Percentiles rank a stretch among this genome's conserved stretches.
These are phyloP conservation scores for Fusarium sp. DNA, from an alignment of 2,329 filamentous ascomycete genomes.

Conservation along the genomic window DNA sequence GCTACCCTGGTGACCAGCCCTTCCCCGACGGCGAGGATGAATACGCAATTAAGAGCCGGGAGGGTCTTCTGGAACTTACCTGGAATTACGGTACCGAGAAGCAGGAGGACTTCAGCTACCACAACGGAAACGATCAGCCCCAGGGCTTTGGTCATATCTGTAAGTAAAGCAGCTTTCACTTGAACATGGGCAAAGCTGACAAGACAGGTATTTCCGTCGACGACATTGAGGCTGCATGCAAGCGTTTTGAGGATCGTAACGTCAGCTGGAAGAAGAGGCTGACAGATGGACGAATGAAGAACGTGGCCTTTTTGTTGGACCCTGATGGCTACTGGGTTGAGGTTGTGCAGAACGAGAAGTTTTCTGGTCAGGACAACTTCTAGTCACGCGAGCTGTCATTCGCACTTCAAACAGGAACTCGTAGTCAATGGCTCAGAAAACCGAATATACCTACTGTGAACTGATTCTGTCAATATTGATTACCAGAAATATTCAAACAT, in stretches of 20 bases:
- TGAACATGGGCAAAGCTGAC: constrained; percentile 34
- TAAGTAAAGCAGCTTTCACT: constrained; percentile 54
- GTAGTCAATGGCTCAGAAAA: not conserved
- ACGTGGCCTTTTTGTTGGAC: constrained; percentile 90
- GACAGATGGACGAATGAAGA: constrained; percentile 92
- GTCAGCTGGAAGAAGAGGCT: constrained; percentile 96
- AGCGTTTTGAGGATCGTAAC: constrained; percentile 82
- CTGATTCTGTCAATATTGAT: too few relatives aligned
- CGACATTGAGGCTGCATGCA: constrained; percentile 86
- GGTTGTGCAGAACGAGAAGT: constrained; percentile 80
- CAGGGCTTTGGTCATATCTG: constrained; percentile 97
- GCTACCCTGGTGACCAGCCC: constrained; percentile 72
- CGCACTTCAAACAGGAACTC: not conserved
- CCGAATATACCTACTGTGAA: not conserved
- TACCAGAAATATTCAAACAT: too few relatives aligned
- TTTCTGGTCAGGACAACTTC: constrained; percentile 65
- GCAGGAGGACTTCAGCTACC: constrained; percentile 84
- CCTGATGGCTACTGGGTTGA: constrained; percentile 89
- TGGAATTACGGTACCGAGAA: constrained; percentile 89
- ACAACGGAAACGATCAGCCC: constrained; percentile 90
- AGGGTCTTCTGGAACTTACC: constrained; percentile 90
- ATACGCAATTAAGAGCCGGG: constrained; percentile 71
- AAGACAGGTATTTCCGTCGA: constrained; percentile 80
- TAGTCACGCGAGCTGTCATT: constrained; percentile 45
- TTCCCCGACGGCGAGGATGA: constrained; percentile 55